Percentiles rank a stretch among this genome's conserved stretches.
phyloP scores from a whole-genome alignment of 305 asterid genomes.

The Fraxinus floribunda region DNA sequence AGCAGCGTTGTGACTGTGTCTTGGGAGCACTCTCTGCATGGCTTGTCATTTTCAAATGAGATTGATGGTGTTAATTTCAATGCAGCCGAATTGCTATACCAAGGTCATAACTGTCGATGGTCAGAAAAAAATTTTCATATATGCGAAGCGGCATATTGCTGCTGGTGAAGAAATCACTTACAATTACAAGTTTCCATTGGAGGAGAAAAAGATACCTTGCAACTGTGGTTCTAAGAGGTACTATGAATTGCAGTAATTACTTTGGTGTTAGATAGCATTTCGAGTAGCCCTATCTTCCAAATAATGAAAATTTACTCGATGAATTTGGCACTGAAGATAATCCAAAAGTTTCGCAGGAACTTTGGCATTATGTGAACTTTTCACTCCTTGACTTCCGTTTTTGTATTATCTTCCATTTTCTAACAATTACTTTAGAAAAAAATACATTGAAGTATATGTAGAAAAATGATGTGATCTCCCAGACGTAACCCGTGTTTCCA shows the following conservation, averaged over 20 bases:
- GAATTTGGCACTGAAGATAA: slow-evolving; percentile 8
- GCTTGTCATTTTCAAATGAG: slow-evolving; percentile 25
- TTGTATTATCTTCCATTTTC: neutral
- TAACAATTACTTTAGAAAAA: neutral
- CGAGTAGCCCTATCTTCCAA: slow-evolving; percentile 11
- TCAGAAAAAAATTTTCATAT: slow-evolving; percentile 91
- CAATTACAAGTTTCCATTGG: slow-evolving; percentile 96
- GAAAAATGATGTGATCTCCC: neutral
- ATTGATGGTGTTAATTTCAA: slow-evolving; percentile 24
- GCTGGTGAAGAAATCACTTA: slow-evolving; percentile 95
- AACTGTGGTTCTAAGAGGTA: slow-evolving; percentile 94
- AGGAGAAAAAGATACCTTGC: slow-evolving; percentile 96
- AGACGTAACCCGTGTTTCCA: neutral
- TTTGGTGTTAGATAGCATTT: neutral
- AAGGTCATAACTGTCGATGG: slow-evolving; percentile 98
- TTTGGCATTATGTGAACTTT: neutral
- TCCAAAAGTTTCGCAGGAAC: neutral
- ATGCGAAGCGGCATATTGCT: slow-evolving; percentile 88
- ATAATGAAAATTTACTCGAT: slow-evolving; percentile 8
- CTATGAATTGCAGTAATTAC: slow-evolving; percentile 14
- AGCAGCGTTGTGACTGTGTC: slow-evolving; percentile 17
- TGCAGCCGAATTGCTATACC: slow-evolving; percentile 98
- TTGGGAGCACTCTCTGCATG: slow-evolving; percentile 21
- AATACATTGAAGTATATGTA: neutral
- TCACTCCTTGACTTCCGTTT: neutral